A percentile compares a stretch with the other conserved stretches of the same genome.
Evolutionary conservation across 768 basidiomycete genomes (phyloP).

Genomic region (Asterophora parasitica): DNA sequence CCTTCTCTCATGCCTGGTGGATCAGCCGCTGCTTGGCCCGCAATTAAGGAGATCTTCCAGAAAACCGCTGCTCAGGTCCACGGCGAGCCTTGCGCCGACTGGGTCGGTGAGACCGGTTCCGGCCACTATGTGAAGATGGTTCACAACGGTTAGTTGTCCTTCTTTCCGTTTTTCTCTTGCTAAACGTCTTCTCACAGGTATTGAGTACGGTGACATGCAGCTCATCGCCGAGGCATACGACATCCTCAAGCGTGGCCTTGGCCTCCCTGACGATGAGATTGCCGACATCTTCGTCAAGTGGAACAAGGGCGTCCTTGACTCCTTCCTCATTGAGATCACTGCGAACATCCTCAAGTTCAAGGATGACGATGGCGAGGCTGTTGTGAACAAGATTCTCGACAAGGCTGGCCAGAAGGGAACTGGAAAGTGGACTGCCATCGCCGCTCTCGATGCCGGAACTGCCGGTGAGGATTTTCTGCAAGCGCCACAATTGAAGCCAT

Average conservation of each 20-base stretch:
- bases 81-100: slow-evolving; percentile 98
- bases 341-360: slow-evolving; percentile 96
- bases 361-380: slow-evolving; percentile 89
- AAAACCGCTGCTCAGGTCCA: slow-evolving; percentile 92
- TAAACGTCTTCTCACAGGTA: slow-evolving; percentile 52
- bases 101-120: slow-evolving; percentile 94
- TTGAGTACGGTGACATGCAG: slow-evolving; percentile 99
- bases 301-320: slow-evolving; percentile 99
- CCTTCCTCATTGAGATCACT: slow-evolving; percentile 98
- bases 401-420: slow-evolving; percentile 98
- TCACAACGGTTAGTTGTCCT: slow-evolving; percentile 68
- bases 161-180: slow-evolving; percentile 8
- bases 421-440: slow-evolving; percentile 99
- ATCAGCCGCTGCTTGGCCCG: slow-evolving; percentile 88
- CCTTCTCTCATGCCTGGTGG: slow-evolving; percentile 99
- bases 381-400: slow-evolving; percentile 93
- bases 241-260: slow-evolving; percentile 95
- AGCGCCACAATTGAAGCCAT: slow-evolving; percentile 6
- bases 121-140: slow-evolving; percentile 99
- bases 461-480: slow-evolving; percentile 49
- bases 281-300: slow-evolving; percentile 89
- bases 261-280: slow-evolving; percentile 82
- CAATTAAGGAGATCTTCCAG: slow-evolving; percentile 98
- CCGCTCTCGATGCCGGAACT: slow-evolving; percentile 89
- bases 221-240: slow-evolving; percentile 98